phyloP scores from a whole-genome alignment of 768 basidiomycete species.

The Strobilomyces confusus region DNA sequence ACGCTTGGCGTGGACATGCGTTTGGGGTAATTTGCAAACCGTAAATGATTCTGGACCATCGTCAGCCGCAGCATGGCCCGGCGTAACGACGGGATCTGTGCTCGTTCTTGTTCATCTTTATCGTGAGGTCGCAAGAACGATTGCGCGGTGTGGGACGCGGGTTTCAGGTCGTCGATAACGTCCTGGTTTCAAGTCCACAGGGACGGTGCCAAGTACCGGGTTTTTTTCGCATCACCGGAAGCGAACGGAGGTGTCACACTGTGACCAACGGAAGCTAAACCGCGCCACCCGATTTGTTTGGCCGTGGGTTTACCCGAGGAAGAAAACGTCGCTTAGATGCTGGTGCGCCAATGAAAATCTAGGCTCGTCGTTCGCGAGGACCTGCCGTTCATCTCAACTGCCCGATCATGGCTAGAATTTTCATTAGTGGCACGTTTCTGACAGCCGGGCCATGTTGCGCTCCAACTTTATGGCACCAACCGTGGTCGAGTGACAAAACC shows the following conservation, averaged over 20 bases:
- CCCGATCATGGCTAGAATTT: neutral
- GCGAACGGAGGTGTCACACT: conserved; percentile 15
- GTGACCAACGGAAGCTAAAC: neutral
- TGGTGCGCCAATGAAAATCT: neutral
- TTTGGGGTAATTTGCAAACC: conserved; percentile 21
- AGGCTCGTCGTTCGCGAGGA: neutral
- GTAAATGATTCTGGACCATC: neutral
- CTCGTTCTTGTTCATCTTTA: conserved; percentile 7
- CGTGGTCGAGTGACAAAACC: conserved; percentile 12
- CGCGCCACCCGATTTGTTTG: neutral
- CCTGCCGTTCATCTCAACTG: conserved; percentile 4
- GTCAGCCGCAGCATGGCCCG: neutral
- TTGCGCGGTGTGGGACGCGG: neutral
- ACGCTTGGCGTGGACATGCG: neutral
- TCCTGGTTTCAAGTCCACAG: conserved; percentile 18
- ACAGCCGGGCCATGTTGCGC: neutral
- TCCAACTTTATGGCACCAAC: conserved; percentile 4
- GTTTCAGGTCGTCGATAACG: conserved; percentile 17
- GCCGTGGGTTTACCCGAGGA: neutral
- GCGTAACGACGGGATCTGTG: conserved; percentile 11
- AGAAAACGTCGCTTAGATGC: conserved; percentile 1
- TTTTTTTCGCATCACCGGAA: conserved; percentile 17
- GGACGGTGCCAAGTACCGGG: neutral
- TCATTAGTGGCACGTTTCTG: conserved; percentile 1
- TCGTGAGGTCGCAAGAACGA: neutral